Base-by-base conservation (phyloP, 116 monocot species). In the Dioscorea cayenensis region DNA sequence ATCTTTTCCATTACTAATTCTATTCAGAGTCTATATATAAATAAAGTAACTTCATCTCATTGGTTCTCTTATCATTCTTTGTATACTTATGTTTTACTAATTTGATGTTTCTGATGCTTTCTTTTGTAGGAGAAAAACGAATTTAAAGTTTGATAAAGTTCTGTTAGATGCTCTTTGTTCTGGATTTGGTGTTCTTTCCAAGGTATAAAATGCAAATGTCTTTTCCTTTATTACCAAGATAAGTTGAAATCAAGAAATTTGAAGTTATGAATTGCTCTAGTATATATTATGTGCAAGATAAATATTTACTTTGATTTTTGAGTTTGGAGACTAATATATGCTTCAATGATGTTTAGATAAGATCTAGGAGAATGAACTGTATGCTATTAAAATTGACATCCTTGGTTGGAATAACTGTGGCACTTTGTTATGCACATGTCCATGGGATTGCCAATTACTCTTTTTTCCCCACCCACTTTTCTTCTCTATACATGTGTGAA, bases 131-230 rank as follows among this genome's bases (percentile, higher is more conserved):
- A 73, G n/a, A 71, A 84, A 73, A 59, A 72, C 76, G 35, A 32
- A 20, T 37, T 28, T 78, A 17, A 84, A 85, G 71, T 72, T 71
- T 70, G 95, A 96, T 80, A 96, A 90, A 78, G 92, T 96, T 17
- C 74, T 96, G 58, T 74, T 96, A 64, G 95, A 96, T 77, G 90
- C 76, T 75, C 95, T 92, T 12, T 96, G 95, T 72, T 96, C 95
- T 77, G 95, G 95, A 60, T 71, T 96, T 13, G 95, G 95, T 61
- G 95, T 96, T 49, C 92, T 96, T 38, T 87, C 95, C 35, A 96
- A 96, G 90, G 95, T 96, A 85, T 48, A n/a, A n/a, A n/a, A n/a
- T n/a, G n/a, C n/a, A n/a, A n/a, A n/a, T n/a, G n/a, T n/a, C n/a
- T n/a, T n/a, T n/a, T 43, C 43, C 32, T 66, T 38, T 10, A 43